Evolutionary conservation across 257 asterid species (phyloP), one percentile per base, ranked within the genome.

Genomic region (Paraleonurus japonicus): DNA sequence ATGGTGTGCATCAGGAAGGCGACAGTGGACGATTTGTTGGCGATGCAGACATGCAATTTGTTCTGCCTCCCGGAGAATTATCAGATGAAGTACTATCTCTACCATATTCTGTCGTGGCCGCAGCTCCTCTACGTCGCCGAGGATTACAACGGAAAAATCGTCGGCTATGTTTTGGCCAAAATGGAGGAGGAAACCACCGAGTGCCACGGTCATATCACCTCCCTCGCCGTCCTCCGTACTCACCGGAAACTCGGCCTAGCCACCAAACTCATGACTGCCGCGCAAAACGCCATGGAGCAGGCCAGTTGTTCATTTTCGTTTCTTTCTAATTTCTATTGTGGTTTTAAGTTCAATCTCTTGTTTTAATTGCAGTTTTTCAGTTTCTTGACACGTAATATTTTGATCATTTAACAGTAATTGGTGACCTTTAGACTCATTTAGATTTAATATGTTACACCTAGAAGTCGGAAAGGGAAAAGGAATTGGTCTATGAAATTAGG

Each of bases 1-100:
- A 94, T 94, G 99, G 99, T 94, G 78, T 94, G 99, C 90, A 86
- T 94, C 72, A 86, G 99, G 73, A 88, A 89, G 81, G 99, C 99
- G 50, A 94, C 96, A 1, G 85, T 89, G 72, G 99, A 94, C 28
- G 99, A 94, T 66, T 79, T 94, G 27, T 69, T 91, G 79, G 96
- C 92, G 70, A 94, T 94, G 99, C 99, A 94, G 82, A 92, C 86
- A 5, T 94, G 99, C 89, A 94, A 94, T 76, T 76, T 94, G 43
- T 82, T 91, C 67, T 94, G 99, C 83, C 80, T 94, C 67, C 99
- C 99, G 50, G 99, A 94, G 75, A 94, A 94, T 55, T 94, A 94
- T 79, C 99, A 94, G 86, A 91, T 94, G 99, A 94, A 94, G 76
- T 94, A 94, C 82, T 94, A 94, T 69, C 82, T 94, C 20, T 94